Evolutionary conservation across 1,284 basidiomycete species (phyloP).

Genomic region (Trametes sp.): DNA sequence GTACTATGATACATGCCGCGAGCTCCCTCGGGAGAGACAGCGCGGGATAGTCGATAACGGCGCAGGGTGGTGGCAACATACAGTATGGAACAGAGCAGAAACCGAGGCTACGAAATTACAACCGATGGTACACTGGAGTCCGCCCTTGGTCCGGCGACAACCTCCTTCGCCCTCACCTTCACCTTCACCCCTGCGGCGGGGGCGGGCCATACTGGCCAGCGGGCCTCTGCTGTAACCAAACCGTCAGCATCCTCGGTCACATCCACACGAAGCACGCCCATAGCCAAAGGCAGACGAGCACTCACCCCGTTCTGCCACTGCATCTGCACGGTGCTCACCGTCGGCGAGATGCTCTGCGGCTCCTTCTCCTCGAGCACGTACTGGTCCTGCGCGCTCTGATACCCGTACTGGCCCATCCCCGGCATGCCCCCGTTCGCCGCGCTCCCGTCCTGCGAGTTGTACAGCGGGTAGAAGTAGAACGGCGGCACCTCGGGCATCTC

Average conservation of each 20-base stretch:
- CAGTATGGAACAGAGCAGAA: slow-evolving; percentile 7
- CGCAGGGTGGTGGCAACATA: not conserved
- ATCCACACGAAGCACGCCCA: too few relatives aligned
- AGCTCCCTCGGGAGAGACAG: not conserved
- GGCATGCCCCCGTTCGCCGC: slow-evolving; percentile 48
- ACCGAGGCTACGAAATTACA: slow-evolving; percentile 8
- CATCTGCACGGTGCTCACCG: slow-evolving; percentile 36
- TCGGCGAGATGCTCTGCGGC: slow-evolving; percentile 28
- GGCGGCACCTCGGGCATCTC: slow-evolving; percentile 65
- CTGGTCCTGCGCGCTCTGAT: slow-evolving; percentile 59
- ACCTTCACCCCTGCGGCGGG: slow-evolving; percentile 21
- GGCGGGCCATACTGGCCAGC: slow-evolving; percentile 25
- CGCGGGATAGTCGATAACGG: too few relatives aligned
- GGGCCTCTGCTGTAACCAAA: slow-evolving; percentile 15
- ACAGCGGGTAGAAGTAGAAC: slow-evolving; percentile 72
- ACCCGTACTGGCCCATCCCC: slow-evolving; percentile 57
- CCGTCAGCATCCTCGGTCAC: not conserved
- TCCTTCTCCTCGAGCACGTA: slow-evolving; percentile 75
- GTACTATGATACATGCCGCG: slow-evolving; percentile 7
- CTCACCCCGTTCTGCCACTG: slow-evolving; percentile 40
- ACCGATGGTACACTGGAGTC: slow-evolving; percentile 8
- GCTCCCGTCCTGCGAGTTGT: slow-evolving; percentile 57
- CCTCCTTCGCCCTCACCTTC: not conserved
- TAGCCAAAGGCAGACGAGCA: not conserved
- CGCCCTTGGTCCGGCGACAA: not conserved